Evolutionary conservation across 179 eudicot species (phyloP), one percentile per base, ranked within the genome.

Genomic region (Carnegiea gigantea): DNA sequence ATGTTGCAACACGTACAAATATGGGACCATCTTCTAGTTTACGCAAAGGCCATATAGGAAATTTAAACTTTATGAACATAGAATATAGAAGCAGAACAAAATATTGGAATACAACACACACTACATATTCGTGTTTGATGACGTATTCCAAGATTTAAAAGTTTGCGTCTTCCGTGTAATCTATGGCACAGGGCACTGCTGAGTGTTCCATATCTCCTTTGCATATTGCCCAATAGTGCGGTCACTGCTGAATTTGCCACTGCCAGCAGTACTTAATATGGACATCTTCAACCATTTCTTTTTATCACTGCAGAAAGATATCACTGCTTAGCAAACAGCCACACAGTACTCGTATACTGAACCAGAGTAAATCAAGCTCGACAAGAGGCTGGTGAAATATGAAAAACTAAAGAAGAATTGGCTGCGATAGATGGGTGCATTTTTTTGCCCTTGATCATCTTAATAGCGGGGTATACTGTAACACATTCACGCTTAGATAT

Each of bases 211-310:
- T 46, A 94, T 94, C 78, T 96, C 95, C 81, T 89, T 96, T 0
- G 97, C 99, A 51, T 96, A 96, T 82, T 96, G 99, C 36, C 93
- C 86, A 71, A 94, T 96, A 43, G 99, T 96, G 24, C 97, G 89
- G 83, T 94, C 99, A 71, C 99, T 96, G 87, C 99, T 94, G 83
- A 96, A 96, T 82, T 96, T 94, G 46, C 99, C 98, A 83, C 99
- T 92, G 64, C 99, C 97, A 28, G 98, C 96, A 9, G 99, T 94
- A 90, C 99, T 96, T 73, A 94, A 74, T 82, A 94, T 96, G 1
- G 99, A 94, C 99, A 96, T 96, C 89, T 93, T 92, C 57, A 84
- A 90, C 99, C 99, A 96, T 81, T 90, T 90, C 84, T 94, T 92
- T 80, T 92, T 89, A 81, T 96, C 98, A 92, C 99, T 96, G 91